Evolutionary conservation across 805 yeast genomes (phyloP).

Genomic region (Metschnikowia cerradonensis): DNA sequence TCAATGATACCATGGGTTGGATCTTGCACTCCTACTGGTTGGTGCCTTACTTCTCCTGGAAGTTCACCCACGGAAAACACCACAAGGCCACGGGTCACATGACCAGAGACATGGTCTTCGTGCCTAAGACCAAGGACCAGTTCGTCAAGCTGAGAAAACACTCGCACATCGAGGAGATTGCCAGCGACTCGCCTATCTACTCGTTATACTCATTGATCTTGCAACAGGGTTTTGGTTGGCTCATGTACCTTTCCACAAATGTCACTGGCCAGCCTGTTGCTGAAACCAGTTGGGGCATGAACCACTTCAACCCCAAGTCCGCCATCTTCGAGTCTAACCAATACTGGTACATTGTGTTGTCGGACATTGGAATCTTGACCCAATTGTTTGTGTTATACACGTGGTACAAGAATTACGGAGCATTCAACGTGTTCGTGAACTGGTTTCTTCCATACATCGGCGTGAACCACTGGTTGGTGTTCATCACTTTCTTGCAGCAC

Average conservation of each 20-base stretch:
- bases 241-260: constrained; percentile 58
- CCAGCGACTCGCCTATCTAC: constrained; percentile 72
- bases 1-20: constrained; percentile 83
- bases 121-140: constrained; percentile 64
- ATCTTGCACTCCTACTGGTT: constrained; percentile 69
- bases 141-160: constrained; percentile 40
- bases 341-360: constrained; percentile 64
- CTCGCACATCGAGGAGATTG: constrained; percentile 46
- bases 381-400: constrained; percentile 52
- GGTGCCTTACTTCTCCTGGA: constrained; percentile 89
- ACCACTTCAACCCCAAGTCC: constrained; percentile 70
- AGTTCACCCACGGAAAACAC: constrained; percentile 77
- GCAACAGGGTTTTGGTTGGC: constrained; percentile 82
- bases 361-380: constrained; percentile 66
- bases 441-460: constrained; percentile 75
- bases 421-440: constrained; percentile 57
- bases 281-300: constrained; percentile 43
- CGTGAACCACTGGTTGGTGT: constrained; percentile 88
- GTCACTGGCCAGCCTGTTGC: constrained; percentile 71
- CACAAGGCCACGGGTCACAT: constrained; percentile 88
- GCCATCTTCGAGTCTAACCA: constrained; percentile 73
- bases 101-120: constrained; percentile 79
- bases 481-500: constrained; percentile 82
- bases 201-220: constrained; percentile 52
- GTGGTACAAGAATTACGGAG: constrained; percentile 61